Conservation (phyloP, 2,329 filamentous ascomycete genomes). For the Fusarium graminum region DNA sequence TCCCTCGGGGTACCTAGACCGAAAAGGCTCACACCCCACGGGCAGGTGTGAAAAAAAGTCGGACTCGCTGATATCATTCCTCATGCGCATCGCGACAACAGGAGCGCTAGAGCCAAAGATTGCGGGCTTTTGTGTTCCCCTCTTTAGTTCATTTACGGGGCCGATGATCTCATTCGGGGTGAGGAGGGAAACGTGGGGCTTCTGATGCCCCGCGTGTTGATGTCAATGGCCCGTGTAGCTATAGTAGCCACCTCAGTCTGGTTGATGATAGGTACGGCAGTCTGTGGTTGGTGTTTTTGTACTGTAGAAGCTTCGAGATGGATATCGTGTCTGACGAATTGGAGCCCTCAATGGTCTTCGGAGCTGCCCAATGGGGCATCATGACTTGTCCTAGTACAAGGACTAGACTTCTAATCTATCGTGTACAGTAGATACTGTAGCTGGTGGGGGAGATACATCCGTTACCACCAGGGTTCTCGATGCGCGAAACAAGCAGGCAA, state of each 20-base stretch:
- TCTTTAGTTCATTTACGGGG: constrained; percentile 41
- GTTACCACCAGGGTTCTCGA: constrained; percentile 40
- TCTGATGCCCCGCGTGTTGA: constrained; percentile 20
- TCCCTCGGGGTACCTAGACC: constrained; percentile 7
- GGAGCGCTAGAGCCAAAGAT: constrained; percentile 10
- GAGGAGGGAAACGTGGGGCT: constrained; percentile 29
- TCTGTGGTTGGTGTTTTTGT: constrained; percentile 17
- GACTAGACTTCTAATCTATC: neutral
- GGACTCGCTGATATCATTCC: constrained; percentile 39
- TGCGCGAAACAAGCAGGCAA: constrained; percentile 8
- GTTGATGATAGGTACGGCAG: constrained; percentile 20
- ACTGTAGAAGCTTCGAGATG: constrained; percentile 39
- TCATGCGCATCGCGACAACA: constrained; percentile 18
- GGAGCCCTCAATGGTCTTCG: constrained; percentile 17
- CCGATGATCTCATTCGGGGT: constrained; percentile 40
- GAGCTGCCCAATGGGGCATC: constrained; percentile 30
- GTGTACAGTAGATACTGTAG: constrained; percentile 4
- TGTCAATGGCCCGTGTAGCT: constrained; percentile 1
- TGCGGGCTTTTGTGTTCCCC: constrained; percentile 21
- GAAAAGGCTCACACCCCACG: constrained; percentile 8
- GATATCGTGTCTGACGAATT: constrained; percentile 7
- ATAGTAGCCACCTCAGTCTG: no score
- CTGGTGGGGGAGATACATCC: constrained; percentile 16
- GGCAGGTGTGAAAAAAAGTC: constrained; percentile 3
- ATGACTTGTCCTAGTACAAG: constrained; percentile 4